Base-by-base conservation (phyloP, 2,329 filamentous ascomycete genomes). In the Cladosporium sp. region DNA sequence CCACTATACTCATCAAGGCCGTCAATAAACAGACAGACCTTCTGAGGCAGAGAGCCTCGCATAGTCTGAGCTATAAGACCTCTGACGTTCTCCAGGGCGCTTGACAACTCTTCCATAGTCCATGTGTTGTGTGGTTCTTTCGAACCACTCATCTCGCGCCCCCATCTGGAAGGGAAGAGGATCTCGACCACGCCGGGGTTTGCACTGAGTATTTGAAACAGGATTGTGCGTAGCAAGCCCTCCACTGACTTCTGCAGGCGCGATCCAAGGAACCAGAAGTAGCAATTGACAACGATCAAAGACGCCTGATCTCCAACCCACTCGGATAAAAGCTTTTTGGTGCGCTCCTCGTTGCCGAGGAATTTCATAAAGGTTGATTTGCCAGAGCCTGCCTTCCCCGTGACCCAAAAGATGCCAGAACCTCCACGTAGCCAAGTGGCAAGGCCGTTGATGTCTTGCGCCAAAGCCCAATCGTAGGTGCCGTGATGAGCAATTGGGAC, bases 281-380 rank as follows among this genome's bases (percentile, higher is more conserved):
- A 54, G 37, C 35, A 54, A 2, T 42, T 20, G 2, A 54, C 7
- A 9, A 45, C 12, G 9, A 34, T 54, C 12, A 42, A 15, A 10
- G 3, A 5, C 8, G 3, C 4, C 28, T 9, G 28, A 32, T 9
- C 28, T 9, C 51, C 51, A 13, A 37, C 32, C 51, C 51, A 54
- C 13, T 15, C 2, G n/a, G n/a, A 15, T 4, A 54, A 42, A 15
- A 15, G 12, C 20, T 19, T 24, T 6, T 20, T 1, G 4, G 40
- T 39, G n/a, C 50, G 50, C 8, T 9, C 7, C 1, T 54, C 37
- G 37, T 35, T 35, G 5, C 17, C 17, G 15, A 54, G 6, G 17
- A 34, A 54, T 7, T 32, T 34, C 51, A 54, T 54, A 12, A 54
- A 44, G 3, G 36, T 54, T n/a, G 49, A 52, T 15, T 52, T 52